Evolutionary conservation across 768 basidiomycete species (phyloP), one percentile per base, ranked within the genome.

Genomic region (Coprinellus micaceus): DNA sequence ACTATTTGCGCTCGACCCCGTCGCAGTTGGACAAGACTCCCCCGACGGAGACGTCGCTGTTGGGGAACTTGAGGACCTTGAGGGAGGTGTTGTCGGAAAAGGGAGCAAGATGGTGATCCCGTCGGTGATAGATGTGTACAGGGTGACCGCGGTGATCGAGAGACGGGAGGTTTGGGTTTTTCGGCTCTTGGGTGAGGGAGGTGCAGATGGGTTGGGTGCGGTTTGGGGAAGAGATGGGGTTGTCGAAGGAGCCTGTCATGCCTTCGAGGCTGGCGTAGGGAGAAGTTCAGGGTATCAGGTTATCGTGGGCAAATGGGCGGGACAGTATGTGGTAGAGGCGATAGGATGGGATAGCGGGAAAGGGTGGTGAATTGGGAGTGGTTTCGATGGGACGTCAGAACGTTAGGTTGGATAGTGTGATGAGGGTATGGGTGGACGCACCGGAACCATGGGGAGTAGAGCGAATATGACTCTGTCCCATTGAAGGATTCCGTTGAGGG

Each of bases 191-290:
- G 0, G 75, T 63, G 47, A 82, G 67, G 2, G 80, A 71, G 6
- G 71, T 62, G 7, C 75, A 74, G 4, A 76, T 67, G 33, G 81
- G 64, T 22, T 77, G 71, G 25, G 72, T 46, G 21, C 78, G 72
- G 43, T 79, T 82, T 29, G 82, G 78, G 44, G 78, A 73, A 1
- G 81, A 66, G 29, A 82, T 66, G 17, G 83, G 80, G 1, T 72
- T 67, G 24, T 71, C 64, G 63, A 84, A 81, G 25, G 81, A 80
- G 48, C 87, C 88, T 13, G 72, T 73, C 86, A 89, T 87, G 37
- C 74, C 74, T 36, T 73, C 67, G 25, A 89, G 71, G 3, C 84
- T 88, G n/a, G 6, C 40, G 19, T 19, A 43, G 5, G 15, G 36
- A 59, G 11, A 22, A 22, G 54, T n/a, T 13, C 46, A 43, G 48